A percentile compares a stretch with the other conserved stretches of the same genome.
phyloP scores from a whole-genome alignment of 305 asterid genomes.

The Andrographis paniculata region DNA sequence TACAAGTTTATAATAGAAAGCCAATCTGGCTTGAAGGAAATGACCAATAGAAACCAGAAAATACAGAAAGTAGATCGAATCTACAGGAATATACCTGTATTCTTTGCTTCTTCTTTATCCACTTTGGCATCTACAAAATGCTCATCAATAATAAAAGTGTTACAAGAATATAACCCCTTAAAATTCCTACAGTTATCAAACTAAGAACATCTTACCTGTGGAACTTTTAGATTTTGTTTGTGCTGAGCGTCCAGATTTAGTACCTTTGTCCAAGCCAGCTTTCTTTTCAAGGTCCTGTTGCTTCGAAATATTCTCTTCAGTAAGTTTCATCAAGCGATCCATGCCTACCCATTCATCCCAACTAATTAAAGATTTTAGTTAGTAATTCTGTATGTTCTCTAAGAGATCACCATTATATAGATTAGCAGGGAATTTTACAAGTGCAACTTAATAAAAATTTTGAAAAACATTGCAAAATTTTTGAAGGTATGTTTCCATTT shows the following conservation, averaged over 20 bases:
- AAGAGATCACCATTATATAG: constrained; percentile 10
- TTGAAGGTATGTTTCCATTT: no score
- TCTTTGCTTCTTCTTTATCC: constrained; percentile 78
- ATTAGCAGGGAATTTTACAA: not conserved
- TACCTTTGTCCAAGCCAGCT: constrained; percentile 56
- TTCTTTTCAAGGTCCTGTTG: constrained; percentile 78
- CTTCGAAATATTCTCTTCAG: constrained; percentile 69
- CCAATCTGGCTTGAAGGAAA: constrained; percentile 4
- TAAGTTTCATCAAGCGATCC: constrained; percentile 79
- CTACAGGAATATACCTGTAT: constrained; percentile 38
- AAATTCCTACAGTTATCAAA: constrained; percentile 12
- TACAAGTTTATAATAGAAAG: constrained; percentile 3
- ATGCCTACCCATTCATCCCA: constrained; percentile 98
- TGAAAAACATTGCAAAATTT: no score
- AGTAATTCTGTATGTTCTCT: constrained; percentile 19
- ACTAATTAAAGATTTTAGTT: constrained; percentile 39
- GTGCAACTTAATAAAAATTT: no score
- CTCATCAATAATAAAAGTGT: constrained; percentile 18
- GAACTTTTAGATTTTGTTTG: constrained; percentile 72
- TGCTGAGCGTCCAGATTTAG: constrained; percentile 70
- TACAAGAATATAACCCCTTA: constrained; percentile 13
- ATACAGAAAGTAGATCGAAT: constrained; percentile 14
- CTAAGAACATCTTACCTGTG: constrained; percentile 34
- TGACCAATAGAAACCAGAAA: constrained; percentile 17
- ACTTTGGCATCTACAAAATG: constrained; percentile 55